phyloP scores from a whole-genome alignment of 805 yeast species.

The Yarrowia hollandica region DNA sequence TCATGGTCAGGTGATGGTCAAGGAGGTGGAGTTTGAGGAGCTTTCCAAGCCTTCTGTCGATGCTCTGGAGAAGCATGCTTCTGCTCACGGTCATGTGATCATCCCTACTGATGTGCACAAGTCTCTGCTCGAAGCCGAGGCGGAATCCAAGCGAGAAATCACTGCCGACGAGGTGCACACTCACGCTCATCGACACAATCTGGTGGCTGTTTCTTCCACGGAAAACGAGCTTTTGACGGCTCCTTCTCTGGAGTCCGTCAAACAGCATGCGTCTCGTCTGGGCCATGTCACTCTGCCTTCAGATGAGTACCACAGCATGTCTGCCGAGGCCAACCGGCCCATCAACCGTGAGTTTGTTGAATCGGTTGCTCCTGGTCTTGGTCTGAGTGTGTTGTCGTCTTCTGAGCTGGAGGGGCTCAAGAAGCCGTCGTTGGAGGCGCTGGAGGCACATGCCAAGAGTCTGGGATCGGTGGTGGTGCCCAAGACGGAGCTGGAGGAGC shows the following conservation, averaged over 20 bases:
- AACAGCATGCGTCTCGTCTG: conserved; percentile 25
- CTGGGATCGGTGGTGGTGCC: conserved; percentile 37
- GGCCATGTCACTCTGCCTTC: conserved; percentile 36
- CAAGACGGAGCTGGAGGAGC: conserved; percentile 30
- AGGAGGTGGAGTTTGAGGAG: conserved; percentile 29
- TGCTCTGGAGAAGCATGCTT: neutral
- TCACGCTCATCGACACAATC: conserved; percentile 5
- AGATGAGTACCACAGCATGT: conserved; percentile 34
- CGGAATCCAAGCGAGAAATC: neutral
- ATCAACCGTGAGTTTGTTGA: conserved; percentile 33
- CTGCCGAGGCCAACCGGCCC: conserved; percentile 36
- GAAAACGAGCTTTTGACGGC: neutral
- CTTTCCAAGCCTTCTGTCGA: conserved; percentile 2
- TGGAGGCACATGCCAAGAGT: conserved; percentile 38
- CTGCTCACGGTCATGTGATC: conserved; percentile 28
- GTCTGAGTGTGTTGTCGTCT: conserved; percentile 32
- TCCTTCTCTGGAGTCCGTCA: conserved; percentile 8
- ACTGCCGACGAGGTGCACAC: conserved; percentile 18
- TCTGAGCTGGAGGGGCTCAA: conserved; percentile 31
- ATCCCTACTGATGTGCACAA: conserved; percentile 32
- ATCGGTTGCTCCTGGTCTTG: conserved; percentile 37
- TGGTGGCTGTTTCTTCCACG: neutral
- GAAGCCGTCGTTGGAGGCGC: conserved; percentile 30
- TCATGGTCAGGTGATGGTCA: conserved; percentile 21
- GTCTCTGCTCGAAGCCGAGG: neutral